Conservation (phyloP, 2,329 filamentous ascomycete genomes). For the Aspergillus chevalieri region DNA sequence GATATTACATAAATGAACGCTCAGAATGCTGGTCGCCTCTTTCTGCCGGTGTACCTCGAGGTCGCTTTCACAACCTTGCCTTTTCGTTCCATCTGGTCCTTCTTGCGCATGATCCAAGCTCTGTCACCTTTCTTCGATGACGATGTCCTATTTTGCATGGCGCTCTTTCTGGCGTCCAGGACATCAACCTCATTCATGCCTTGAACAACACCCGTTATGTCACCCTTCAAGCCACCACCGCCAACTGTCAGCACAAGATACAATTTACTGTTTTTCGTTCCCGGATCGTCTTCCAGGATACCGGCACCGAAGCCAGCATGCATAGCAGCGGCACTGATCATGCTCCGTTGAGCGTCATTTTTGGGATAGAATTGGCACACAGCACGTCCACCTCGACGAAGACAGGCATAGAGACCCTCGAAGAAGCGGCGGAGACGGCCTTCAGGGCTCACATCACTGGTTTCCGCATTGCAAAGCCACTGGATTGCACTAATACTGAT, state of each 20-base stretch:
- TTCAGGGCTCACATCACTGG: conserved; percentile 71
- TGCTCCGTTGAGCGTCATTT: conserved; percentile 81
- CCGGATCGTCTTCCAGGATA: conserved; percentile 88
- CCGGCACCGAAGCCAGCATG: conserved; percentile 93
- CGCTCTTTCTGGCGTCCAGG: conserved; percentile 59
- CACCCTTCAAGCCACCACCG: conserved; percentile 56
- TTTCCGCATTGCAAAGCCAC: conserved; percentile 96
- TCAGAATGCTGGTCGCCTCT: conserved; percentile 72
- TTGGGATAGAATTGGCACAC: conserved; percentile 99
- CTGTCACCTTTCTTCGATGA: conserved; percentile 44
- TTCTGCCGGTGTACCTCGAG: conserved; percentile 91
- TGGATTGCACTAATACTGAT: conserved; percentile 95
- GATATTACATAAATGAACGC: conserved; percentile 1
- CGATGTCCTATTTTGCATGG: conserved; percentile 37
- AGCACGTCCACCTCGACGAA: conserved; percentile 77
- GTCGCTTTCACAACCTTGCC: conserved; percentile 88
- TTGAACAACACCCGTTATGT: conserved; percentile 84
- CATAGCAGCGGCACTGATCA: conserved; percentile 87
- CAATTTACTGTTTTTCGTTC: conserved; percentile 94
- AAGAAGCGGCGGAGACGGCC: conserved; percentile 81
- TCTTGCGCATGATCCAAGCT: conserved; percentile 55
- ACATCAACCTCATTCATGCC: conserved; percentile 87
- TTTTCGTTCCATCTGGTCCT: conserved; percentile 88
- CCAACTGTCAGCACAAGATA: conserved; percentile 93
- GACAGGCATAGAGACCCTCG: conserved; percentile 77